Conservation (phyloP, 148 eudicot genomes). For the Nyssa sinensis region DNA sequence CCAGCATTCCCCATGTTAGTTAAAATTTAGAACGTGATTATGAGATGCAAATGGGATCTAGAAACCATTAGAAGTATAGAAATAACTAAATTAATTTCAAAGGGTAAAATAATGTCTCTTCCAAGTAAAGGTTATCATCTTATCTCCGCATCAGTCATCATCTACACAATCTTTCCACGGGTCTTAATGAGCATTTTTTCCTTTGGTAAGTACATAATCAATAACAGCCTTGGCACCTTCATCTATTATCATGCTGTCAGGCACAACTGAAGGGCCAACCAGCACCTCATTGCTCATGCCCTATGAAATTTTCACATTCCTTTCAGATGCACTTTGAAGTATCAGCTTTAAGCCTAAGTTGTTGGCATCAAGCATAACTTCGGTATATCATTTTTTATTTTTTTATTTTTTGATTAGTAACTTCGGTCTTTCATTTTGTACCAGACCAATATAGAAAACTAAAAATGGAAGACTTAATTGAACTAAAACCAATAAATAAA, state of each 20-base stretch:
- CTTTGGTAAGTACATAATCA: background rate
- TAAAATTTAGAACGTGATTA: background rate
- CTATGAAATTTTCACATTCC: background rate
- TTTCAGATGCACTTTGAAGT: background rate
- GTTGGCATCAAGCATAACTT: too few species aligned
- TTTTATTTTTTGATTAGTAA: too few species aligned
- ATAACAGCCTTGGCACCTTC: background rate
- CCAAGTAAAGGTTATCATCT: background rate
- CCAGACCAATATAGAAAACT: background rate
- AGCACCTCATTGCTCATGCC: background rate
- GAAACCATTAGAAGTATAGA: background rate
- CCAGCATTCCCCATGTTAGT: background rate
- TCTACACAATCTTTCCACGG: background rate
- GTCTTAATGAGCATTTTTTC: background rate
- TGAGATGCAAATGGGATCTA: constrained; percentile 4
- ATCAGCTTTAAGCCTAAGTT: background rate
- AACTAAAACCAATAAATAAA: background rate
- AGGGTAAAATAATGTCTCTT: background rate
- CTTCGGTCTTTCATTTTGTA: background rate
- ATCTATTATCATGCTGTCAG: background rate
- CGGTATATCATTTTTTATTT: background rate
- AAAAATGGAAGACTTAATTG: background rate
- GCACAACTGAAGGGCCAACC: background rate
- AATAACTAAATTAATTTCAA: background rate
- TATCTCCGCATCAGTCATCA: background rate